Conservation (phyloP, 441 rosid species). For the Populus hybrid region DNA sequence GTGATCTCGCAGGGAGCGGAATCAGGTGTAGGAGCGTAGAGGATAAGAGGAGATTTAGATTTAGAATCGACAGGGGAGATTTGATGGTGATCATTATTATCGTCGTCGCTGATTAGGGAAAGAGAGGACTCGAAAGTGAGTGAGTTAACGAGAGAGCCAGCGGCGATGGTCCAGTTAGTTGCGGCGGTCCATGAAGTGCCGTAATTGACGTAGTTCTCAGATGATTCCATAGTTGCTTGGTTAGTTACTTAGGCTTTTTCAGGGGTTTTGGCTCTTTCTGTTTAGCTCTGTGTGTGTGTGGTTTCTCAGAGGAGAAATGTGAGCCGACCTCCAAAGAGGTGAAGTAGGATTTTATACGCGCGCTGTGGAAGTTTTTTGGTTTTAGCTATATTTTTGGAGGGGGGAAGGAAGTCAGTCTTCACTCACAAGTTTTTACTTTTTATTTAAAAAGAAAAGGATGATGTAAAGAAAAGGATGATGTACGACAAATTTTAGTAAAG, state of each 20-base stretch:
- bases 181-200: conserved; percentile 27
- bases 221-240: conserved; percentile 8
- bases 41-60: conserved; percentile 42
- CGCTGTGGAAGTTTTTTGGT: neutral
- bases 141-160: conserved; percentile 45
- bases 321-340: no score
- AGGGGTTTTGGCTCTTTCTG: neutral
- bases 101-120: conserved; percentile 21
- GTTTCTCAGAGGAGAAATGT: neutral
- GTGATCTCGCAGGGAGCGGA: conserved; percentile 71
- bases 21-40: conserved; percentile 45
- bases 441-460: no score
- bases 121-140: conserved; percentile 61
- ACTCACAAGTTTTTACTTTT: no score
- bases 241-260: neutral
- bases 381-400: neutral
- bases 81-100: conserved; percentile 23
- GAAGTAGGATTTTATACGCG: neutral
- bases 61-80: conserved; percentile 20
- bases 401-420: no score
- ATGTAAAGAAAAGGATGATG: no score
- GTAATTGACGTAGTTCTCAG: conserved; percentile 10
- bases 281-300: neutral
- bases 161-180: conserved; percentile 53
- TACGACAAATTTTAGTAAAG: no score